phyloP scores from a whole-genome alignment of 352 stramenopile genomes.

The Phytophthora nicotianae region DNA sequence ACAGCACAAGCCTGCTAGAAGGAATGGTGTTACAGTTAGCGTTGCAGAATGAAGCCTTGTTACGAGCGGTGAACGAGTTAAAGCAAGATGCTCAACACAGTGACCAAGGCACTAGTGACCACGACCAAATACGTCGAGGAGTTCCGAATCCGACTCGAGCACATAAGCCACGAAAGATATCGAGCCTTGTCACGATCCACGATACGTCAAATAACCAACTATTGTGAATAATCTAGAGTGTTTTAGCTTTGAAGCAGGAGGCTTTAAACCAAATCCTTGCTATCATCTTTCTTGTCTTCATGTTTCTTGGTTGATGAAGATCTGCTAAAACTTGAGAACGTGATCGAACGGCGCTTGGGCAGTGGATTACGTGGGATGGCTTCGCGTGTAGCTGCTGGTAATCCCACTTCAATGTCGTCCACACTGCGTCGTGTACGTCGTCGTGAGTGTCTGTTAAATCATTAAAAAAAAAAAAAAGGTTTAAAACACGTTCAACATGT shows the following conservation, averaged over 20 bases:
- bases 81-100: conserved; percentile 36
- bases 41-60: conserved; percentile 56
- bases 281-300: conserved; percentile 16
- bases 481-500: not conserved
- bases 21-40: conserved; percentile 65
- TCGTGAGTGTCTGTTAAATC: conserved; percentile 13
- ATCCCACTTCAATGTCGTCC: conserved; percentile 80
- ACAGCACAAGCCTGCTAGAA: conserved; percentile 46
- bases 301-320: conserved; percentile 24
- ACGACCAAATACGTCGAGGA: conserved; percentile 12
- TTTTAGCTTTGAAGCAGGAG: conserved; percentile 13
- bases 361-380: conserved; percentile 53
- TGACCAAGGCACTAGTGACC: conserved; percentile 12
- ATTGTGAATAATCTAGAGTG: conserved; percentile 19
- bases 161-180: conserved; percentile 11
- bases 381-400: conserved; percentile 55
- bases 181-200: conserved; percentile 1
- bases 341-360: conserved; percentile 77
- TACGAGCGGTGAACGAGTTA: conserved; percentile 55
- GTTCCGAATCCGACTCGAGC: conserved; percentile 1
- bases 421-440: conserved; percentile 51
- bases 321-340: conserved; percentile 69
- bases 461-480: conserved; percentile 12
- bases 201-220: conserved; percentile 18
- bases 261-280: conserved; percentile 28